Evolutionary conservation across 441 rosid genomes (phyloP).

Genomic region (Gossypium gossypioides): DNA sequence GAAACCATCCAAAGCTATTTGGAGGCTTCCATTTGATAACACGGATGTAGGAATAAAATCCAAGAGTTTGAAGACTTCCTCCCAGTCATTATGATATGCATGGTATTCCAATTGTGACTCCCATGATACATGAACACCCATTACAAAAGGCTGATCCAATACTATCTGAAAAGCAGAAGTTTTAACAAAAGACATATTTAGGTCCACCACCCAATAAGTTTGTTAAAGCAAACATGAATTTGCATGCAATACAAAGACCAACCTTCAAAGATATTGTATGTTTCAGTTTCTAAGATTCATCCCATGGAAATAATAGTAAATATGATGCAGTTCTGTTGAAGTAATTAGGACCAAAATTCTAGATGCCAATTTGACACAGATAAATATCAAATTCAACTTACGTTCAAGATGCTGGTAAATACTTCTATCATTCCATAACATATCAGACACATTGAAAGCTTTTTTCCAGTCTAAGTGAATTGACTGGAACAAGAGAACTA

Average conservation of each 20-base stretch:
- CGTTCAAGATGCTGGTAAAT: neutral
- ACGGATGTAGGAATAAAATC: conserved; percentile 65
- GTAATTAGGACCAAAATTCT: conserved; percentile 3
- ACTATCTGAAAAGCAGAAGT: conserved; percentile 57
- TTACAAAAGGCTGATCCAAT: conserved; percentile 87
- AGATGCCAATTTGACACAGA: neutral
- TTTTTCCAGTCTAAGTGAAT: neutral
- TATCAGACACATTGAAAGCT: neutral
- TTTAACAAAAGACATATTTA: neutral
- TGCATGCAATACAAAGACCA: neutral
- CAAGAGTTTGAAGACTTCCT: conserved; percentile 74
- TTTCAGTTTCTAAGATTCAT: neutral
- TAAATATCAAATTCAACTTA: neutral
- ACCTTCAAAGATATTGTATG: neutral
- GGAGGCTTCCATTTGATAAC: conserved; percentile 67
- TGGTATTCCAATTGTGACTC: conserved; percentile 91
- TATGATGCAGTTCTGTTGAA: neutral
- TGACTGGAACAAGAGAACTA: neutral
- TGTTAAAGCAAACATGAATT: neutral
- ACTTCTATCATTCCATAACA: neutral
- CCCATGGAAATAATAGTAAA: neutral
- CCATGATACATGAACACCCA: conserved; percentile 95
- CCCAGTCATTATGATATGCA: conserved; percentile 85
- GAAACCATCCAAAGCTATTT: conserved; percentile 57
- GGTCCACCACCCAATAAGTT: neutral